Evolutionary conservation across 2,329 filamentous ascomycete species (phyloP).

Genomic region (Botrytis deweyae): DNA sequence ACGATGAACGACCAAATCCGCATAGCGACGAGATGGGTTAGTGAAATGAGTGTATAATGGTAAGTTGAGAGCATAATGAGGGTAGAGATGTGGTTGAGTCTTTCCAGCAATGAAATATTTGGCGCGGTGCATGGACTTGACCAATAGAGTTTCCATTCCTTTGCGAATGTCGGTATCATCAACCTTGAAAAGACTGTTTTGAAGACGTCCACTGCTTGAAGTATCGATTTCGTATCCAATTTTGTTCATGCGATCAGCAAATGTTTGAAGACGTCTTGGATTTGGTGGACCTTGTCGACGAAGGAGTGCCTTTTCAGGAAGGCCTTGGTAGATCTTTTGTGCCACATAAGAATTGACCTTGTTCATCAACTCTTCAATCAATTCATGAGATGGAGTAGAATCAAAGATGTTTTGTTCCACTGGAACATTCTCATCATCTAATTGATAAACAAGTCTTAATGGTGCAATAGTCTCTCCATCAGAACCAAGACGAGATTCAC

Average conservation of each 20-base stretch:
- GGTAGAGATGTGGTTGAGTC: conserved; percentile 71
- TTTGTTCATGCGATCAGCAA: conserved; percentile 88
- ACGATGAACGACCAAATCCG: conserved; percentile 91
- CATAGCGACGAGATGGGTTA: conserved; percentile 89
- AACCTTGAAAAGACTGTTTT: conserved; percentile 93
- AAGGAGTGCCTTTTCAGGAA: conserved; percentile 90
- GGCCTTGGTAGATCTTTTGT: conserved; percentile 71
- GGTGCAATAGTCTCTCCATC: conserved; percentile 78
- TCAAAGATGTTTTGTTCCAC: conserved; percentile 97
- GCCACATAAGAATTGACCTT: conserved; percentile 90
- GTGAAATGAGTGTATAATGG: conserved; percentile 98
- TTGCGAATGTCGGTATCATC: conserved; percentile 86
- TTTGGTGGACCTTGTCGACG: conserved; percentile 85
- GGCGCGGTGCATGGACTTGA: conserved; percentile 94
- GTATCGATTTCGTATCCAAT: conserved; percentile 89
- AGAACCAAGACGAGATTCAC: conserved; percentile 80
- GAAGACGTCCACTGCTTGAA: conserved; percentile 83
- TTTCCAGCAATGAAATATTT: conserved; percentile 91
- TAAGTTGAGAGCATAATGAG: conserved; percentile 89
- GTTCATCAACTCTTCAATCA: conserved; percentile 93
- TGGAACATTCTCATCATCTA: conserved; percentile 97
- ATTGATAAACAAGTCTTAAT: conserved; percentile 84
- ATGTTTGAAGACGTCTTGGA: conserved; percentile 81
- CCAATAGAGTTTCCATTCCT: conserved; percentile 93
- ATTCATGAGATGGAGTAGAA: conserved; percentile 81